Evolutionary conservation across 768 basidiomycete genomes (phyloP).

Genomic region (Rhizopogon salebrosus): DNA sequence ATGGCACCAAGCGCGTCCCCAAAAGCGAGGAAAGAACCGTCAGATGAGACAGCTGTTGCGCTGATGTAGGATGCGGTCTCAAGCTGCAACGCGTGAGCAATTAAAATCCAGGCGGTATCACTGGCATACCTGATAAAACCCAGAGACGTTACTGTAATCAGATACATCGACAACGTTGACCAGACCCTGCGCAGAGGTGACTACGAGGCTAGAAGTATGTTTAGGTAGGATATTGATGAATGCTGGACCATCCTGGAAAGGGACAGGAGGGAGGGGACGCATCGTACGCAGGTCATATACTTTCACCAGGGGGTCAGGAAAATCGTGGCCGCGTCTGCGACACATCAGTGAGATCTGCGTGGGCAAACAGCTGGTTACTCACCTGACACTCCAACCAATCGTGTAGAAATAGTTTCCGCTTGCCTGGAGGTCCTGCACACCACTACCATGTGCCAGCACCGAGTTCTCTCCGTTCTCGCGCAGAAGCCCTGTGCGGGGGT

Average conservation of each 20-base stretch:
- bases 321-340: constrained; percentile 76
- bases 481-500: constrained; percentile 56
- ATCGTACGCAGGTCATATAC: constrained; percentile 86
- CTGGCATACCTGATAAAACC: constrained; percentile 71
- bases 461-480: constrained; percentile 46
- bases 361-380: not conserved
- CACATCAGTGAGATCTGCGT: not conserved
- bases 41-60: constrained; percentile 76
- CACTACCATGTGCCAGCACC: constrained; percentile 76
- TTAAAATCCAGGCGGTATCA: not conserved
- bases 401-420: constrained; percentile 80
- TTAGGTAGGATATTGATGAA: constrained; percentile 80
- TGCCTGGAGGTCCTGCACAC: constrained; percentile 76
- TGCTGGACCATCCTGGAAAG: constrained; percentile 82
- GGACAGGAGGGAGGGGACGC: constrained; percentile 76
- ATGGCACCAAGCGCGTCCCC: constrained; percentile 84
- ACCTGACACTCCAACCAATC: constrained; percentile 87
- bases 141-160: constrained; percentile 58
- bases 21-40: constrained; percentile 88
- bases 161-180: constrained; percentile 82
- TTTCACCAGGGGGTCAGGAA: constrained; percentile 89
- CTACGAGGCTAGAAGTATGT: constrained; percentile 64
- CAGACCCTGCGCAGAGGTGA: constrained; percentile 77
- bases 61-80: constrained; percentile 74
- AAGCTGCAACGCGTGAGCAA: constrained; percentile 36